phyloP scores from a whole-genome alignment of 2,329 filamentous ascomycete genomes.

The Exserohilum rostratum region DNA sequence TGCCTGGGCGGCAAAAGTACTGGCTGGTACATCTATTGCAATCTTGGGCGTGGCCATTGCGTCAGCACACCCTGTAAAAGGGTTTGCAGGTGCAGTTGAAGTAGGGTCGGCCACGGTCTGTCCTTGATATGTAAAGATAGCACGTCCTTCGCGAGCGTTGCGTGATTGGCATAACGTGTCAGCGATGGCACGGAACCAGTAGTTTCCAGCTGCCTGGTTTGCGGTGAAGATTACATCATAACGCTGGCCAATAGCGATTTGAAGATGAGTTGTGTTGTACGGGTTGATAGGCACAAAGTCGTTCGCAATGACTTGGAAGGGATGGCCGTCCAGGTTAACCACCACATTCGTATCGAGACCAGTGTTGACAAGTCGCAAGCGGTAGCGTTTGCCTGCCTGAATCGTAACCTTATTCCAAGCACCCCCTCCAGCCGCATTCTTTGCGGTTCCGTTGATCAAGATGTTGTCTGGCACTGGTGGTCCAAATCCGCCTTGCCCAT shows the following conservation, averaged over 20 bases:
- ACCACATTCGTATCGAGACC: slow-evolving; percentile 33
- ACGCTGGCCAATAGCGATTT: slow-evolving; percentile 49
- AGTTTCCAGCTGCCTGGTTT: slow-evolving; percentile 39
- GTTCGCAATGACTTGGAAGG: slow-evolving; percentile 40
- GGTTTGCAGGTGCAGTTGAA: slow-evolving; percentile 27
- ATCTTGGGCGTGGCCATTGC: slow-evolving; percentile 45
- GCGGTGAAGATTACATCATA: slow-evolving; percentile 47
- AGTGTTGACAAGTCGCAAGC: slow-evolving; percentile 64
- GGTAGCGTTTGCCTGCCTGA: slow-evolving; percentile 56
- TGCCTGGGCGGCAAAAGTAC: slow-evolving; percentile 31
- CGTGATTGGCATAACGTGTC: slow-evolving; percentile 31
- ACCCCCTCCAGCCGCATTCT: slow-evolving; percentile 48
- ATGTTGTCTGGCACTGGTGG: slow-evolving; percentile 53
- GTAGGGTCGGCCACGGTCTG: slow-evolving; percentile 45
- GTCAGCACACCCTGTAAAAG: slow-evolving; percentile 44
- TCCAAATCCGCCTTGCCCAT: slow-evolving; percentile 18
- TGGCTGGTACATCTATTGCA: slow-evolving; percentile 41
- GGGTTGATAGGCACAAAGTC: slow-evolving; percentile 42
- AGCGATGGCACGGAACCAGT: slow-evolving; percentile 43
- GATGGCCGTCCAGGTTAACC: slow-evolving; percentile 40
- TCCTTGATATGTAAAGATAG: slow-evolving; percentile 49
- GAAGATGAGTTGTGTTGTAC: slow-evolving; percentile 45
- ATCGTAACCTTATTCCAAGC: slow-evolving; percentile 38
- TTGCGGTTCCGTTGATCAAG: slow-evolving; percentile 63
- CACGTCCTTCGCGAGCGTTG: slow-evolving; percentile 38